A percentile compares a stretch with the other conserved stretches of the same genome.
phyloP scores from a whole-genome alignment of 1,139 yeast species.

The Wickerhamiella pararugosa region DNA sequence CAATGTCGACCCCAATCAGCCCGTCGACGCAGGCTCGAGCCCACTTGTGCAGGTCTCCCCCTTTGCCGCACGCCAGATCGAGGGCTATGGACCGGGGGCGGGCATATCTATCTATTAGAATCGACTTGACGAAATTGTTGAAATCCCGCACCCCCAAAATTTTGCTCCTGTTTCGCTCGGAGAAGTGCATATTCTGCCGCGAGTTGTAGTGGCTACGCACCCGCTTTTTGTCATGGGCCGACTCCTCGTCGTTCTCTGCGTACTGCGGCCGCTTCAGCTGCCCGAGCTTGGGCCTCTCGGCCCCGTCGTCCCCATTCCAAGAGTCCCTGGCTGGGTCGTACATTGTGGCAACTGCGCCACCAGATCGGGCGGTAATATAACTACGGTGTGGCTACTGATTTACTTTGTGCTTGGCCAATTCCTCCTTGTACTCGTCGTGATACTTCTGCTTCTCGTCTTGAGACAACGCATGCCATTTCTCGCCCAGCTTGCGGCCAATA shows the following conservation, averaged over 20 bases:
- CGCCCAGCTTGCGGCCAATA: conserved; percentile 11
- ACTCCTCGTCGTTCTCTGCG: conserved; percentile 22
- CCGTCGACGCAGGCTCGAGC: conserved; percentile 58
- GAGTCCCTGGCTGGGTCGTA: conserved; percentile 24
- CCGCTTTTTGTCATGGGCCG: conserved; percentile 5
- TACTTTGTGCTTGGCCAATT: neutral
- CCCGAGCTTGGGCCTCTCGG: neutral
- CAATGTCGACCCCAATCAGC: conserved; percentile 81
- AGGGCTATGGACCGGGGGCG: conserved; percentile 37
- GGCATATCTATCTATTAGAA: conserved; percentile 59
- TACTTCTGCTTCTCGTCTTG: conserved; percentile 10
- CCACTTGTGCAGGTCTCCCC: conserved; percentile 92
- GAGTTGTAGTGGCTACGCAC: conserved; percentile 79
- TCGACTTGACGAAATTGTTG: conserved; percentile 83
- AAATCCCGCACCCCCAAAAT: conserved; percentile 76
- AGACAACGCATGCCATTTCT: conserved; percentile 13
- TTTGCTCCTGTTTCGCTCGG: conserved; percentile 61
- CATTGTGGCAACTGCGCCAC: conserved; percentile 12
- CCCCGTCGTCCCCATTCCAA: conserved; percentile 16
- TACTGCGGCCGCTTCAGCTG: neutral
- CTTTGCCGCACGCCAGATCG: conserved; percentile 95
- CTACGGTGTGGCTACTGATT: neutral
- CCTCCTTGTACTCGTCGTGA: conserved; percentile 12
- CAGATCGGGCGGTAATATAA: neutral
- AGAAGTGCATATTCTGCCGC: conserved; percentile 53